Base-by-base conservation (phyloP, 176 grass and related monocot genomes). In the Puya raimondii region DNA sequence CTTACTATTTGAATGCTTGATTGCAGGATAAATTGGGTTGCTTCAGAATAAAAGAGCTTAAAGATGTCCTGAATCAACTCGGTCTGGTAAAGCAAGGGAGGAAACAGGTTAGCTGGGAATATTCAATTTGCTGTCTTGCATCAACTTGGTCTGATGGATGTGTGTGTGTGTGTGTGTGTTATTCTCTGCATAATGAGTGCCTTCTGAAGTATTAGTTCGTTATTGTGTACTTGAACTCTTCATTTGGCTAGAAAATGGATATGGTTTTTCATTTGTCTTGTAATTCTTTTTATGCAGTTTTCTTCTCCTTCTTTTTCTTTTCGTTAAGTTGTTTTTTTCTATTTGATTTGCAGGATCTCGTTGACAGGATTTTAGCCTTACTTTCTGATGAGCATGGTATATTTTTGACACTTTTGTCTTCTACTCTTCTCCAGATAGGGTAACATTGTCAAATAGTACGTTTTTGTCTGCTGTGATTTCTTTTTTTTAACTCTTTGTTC, bases 31-130 rank as follows among this genome's bases (percentile, higher is more conserved):
- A 83, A 70, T 48, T 96, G 73, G 67, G 48, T 23, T 50, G 57
- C 21, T 96, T 91, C 70, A 82, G 86, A 79, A 80, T 96, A 74
- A 96, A 89, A 81, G 88, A 96, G 70, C 76, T 96, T n/a, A 96
- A 89, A 66, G 88, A 92, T 83, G 86, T 91, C 53, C 76, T 96
- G 14, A 75, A 86, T 51, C 84, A 87, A 72, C 88, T 96, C 70
- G 81, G 81, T 48, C 66, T 96, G 49, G 66, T 86, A 15, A 96
- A 85, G 57, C 68, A 87, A 69, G 92, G 92, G 50, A 96, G 81
- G 68, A 96, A 96, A 70, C 92, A 92, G 92, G 92, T 92, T 82
- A 65, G 64, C 71, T 13, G n/a, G 56, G 71, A 9, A 54, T 59
- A 13, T 7, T 13, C 2, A 21, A 74, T 70, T 33, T 64, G 3